These are phyloP conservation scores for Magnolia officinalis DNA, from an alignment of 164 flowering plant genomes.

Conservation along the genomic window DNA sequence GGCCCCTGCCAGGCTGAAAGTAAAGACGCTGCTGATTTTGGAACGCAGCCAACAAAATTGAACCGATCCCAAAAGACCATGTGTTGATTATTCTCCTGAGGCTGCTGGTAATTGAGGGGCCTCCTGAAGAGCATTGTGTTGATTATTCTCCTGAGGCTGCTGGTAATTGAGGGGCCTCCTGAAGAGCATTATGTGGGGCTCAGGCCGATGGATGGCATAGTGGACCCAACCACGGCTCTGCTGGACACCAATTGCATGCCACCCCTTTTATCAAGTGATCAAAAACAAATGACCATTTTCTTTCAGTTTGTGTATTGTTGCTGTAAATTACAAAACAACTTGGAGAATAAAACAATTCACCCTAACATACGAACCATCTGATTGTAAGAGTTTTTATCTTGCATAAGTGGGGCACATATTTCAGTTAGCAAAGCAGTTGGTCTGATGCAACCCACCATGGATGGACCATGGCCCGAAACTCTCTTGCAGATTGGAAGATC, in stretches of 20 bases:
- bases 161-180: slow-evolving; percentile 64
- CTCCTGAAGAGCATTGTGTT: not conserved
- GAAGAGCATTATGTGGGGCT: slow-evolving; percentile 98
- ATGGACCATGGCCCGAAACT: too few relatives aligned
- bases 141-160: too few relatives aligned
- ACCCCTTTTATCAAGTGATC: slow-evolving; percentile 53
- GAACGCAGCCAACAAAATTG: too few relatives aligned
- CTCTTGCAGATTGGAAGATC: too few relatives aligned
- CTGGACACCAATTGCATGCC: slow-evolving; percentile 97
- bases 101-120: too few relatives aligned
- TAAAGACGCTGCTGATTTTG: slow-evolving; percentile 21
- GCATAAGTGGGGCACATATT: too few relatives aligned
- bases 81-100: too few relatives aligned
- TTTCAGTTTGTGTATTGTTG: not conserved
- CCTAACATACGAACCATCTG: not conserved
- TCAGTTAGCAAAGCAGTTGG: too few relatives aligned
- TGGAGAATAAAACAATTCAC: not conserved
- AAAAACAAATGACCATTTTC: not conserved
- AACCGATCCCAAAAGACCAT: too few relatives aligned
- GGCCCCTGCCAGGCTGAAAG: slow-evolving; percentile 65
- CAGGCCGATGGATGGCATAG: slow-evolving; percentile 57
- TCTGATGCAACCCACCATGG: too few relatives aligned
- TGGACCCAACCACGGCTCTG: slow-evolving; percentile 81
- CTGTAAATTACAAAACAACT: too few relatives aligned
- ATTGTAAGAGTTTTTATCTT: too few relatives aligned